Evolutionary conservation across 495 filamentous ascomycete genomes (phyloP), one percentile per base, ranked within the genome.

Genomic region (Penicillium tannophilum): DNA sequence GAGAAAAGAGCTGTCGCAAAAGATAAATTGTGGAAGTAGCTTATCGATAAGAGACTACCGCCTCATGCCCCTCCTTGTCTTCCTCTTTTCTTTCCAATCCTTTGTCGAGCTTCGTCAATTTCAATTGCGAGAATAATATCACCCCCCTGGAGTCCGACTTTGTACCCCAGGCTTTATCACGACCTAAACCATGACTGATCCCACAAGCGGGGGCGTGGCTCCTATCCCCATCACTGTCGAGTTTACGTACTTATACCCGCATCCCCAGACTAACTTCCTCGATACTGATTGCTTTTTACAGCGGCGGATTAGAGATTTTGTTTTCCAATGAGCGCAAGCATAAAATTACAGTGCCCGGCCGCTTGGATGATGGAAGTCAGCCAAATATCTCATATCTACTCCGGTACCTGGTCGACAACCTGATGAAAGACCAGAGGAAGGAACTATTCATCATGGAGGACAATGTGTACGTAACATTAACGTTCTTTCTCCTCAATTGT

Each of bases 241-340:
- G 69, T 92, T 93, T 75, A 87, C 85, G 90, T 92, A 81, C 67
- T 80, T 19, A 10, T 41, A 24, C 35, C 49, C 23, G 9, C 24
- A 26, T 14, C 35, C 50, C 26, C 12, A 41, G 30, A 42, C n/a
- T 5, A 36, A 36, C 7, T n/a, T 35, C 41, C 33, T 51, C 28
- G n/a, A 31, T 16, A 69, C 46, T 58, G 31, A 55, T 52, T 41
- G 50, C 46, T 17, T 5, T 56, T 11, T 28, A 56, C 58, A 96
- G 94, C 60, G 94, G 94, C 50, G 94, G 94, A 19, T 85, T 98
- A n/a, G 94, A 98, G 72, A 87, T 96, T 71, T 84, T 98, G 55
- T 98, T 98, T 72, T 84, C 86, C 19, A 90, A 97, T 67, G 77
- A 90, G 69, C 83, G 85, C 47, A 88, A 85, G 57, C 89, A 93